phyloP scores from a whole-genome alignment of 2,329 filamentous ascomycete species.

The Aureobasidium melanogenum region DNA sequence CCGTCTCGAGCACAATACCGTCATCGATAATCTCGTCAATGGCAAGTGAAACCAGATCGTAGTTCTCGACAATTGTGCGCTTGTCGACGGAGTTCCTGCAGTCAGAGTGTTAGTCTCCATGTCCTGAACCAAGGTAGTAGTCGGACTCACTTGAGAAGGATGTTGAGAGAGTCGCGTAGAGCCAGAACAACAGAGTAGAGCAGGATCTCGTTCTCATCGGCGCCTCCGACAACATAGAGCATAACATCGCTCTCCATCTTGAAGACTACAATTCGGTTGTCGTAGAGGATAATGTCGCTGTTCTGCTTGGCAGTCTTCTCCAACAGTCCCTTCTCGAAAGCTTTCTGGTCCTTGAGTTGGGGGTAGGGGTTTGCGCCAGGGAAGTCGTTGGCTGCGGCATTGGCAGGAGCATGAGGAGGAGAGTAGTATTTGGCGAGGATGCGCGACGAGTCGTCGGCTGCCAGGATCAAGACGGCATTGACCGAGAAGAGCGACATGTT shows the following conservation, averaged over 20 bases:
- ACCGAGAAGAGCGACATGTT: conserved; percentile 48
- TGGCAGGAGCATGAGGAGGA: conserved; percentile 58
- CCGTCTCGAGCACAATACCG: conserved; percentile 93
- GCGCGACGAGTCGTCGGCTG: conserved; percentile 78
- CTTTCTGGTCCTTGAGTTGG: conserved; percentile 85
- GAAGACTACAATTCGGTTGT: conserved; percentile 92
- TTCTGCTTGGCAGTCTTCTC: conserved; percentile 95
- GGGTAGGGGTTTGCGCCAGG: conserved; percentile 70
- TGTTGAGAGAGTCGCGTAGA: conserved; percentile 80
- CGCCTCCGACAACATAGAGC: conserved; percentile 83
- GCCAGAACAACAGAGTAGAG: conserved; percentile 87
- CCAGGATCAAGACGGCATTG: conserved; percentile 42
- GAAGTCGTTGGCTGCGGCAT: conserved; percentile 47
- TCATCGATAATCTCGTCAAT: conserved; percentile 95
- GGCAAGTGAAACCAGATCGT: conserved; percentile 86
- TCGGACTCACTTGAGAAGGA: conserved; percentile 72
- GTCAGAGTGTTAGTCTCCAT: conserved; percentile 13
- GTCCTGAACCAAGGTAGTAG: background rate
- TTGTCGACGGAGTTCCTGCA: conserved; percentile 88
- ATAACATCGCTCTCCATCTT: conserved; percentile 98
- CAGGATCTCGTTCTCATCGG: conserved; percentile 94
- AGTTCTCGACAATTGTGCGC: conserved; percentile 96
- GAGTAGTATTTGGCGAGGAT: conserved; percentile 93
- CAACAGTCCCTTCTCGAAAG: conserved; percentile 90
- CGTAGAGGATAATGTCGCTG: conserved; percentile 93